Evolutionary conservation across 805 yeast genomes (phyloP).

Genomic region (Candida peoriensis): DNA sequence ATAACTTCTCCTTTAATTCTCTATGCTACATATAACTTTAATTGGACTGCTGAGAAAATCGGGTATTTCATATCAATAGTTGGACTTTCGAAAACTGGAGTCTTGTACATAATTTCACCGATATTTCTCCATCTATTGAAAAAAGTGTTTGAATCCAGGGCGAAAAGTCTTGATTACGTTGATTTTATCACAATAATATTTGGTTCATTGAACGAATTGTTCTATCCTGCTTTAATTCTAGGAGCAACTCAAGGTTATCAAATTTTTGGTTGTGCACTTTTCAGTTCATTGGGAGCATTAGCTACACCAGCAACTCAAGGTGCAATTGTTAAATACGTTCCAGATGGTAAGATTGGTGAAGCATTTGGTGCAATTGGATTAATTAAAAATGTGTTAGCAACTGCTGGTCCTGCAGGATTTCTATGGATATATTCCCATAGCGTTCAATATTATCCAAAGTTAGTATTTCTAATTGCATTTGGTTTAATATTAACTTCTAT

Average conservation of each 20-base stretch:
- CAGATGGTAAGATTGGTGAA: constrained; percentile 59
- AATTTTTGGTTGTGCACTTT: constrained; percentile 30
- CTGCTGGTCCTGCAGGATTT: constrained; percentile 45
- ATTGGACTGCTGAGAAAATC: constrained; percentile 49
- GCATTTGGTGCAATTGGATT: constrained; percentile 67
- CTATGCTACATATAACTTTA: constrained; percentile 47
- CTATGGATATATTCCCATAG: constrained; percentile 44
- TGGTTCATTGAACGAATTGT: constrained; percentile 30
- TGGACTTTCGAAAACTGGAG: constrained; percentile 45
- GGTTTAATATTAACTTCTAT: constrained; percentile 2
- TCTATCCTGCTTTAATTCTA: constrained; percentile 33
- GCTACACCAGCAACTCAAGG: constrained; percentile 57
- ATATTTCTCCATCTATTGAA: constrained; percentile 34
- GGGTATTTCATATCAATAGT: constrained; percentile 51
- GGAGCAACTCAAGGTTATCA: constrained; percentile 24
- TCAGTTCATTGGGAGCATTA: constrained; percentile 45
- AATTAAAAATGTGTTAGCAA: constrained; percentile 43
- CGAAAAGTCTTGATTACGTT: constrained; percentile 45
- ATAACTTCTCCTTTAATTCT: constrained; percentile 39
- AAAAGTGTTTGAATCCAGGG: constrained; percentile 29
- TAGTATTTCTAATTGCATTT: constrained; percentile 30
- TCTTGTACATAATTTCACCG: constrained; percentile 50
- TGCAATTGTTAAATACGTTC: constrained; percentile 54
- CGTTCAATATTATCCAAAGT: constrained; percentile 32
- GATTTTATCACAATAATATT: constrained; percentile 37